Conservation (phyloP, 306 rosid genomes). For the Trifolium dubium region DNA sequence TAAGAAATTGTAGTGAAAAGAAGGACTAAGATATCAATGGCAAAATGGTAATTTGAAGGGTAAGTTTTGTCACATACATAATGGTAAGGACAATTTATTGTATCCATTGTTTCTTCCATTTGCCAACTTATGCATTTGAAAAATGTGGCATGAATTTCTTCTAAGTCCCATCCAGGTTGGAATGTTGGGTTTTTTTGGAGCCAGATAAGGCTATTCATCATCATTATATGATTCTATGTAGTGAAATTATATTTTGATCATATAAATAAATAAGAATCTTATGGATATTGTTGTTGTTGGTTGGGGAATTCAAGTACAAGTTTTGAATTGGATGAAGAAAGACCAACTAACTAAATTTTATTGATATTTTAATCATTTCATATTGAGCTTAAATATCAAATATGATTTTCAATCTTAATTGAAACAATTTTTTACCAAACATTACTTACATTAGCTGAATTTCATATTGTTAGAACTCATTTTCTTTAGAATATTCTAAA, state of each 20-base stretch:
- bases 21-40: slow-evolving; percentile 60
- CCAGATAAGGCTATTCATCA: slow-evolving; percentile 62
- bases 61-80: slow-evolving; percentile 78
- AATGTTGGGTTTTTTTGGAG: slow-evolving; percentile 55
- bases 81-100: slow-evolving; percentile 78
- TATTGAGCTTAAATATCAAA: too few relatives aligned
- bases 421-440: too few relatives aligned
- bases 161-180: slow-evolving; percentile 52
- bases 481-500: too few relatives aligned
- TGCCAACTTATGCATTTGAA: slow-evolving; percentile 97
- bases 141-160: slow-evolving; percentile 58
- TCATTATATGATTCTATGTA: slow-evolving; percentile 33
- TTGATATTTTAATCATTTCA: neutral
- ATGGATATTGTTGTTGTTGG: slow-evolving; percentile 48
- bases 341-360: slow-evolving; percentile 58
- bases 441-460: too few relatives aligned
- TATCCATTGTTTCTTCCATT: slow-evolving; percentile 79
- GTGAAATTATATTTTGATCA: slow-evolving; percentile 20
- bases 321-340: slow-evolving; percentile 61
- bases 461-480: too few relatives aligned
- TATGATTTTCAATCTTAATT: too few relatives aligned
- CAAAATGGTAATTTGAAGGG: slow-evolving; percentile 64
- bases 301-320: slow-evolving; percentile 58
- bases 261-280: slow-evolving; percentile 42
- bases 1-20: slow-evolving; percentile 62